phyloP scores from a whole-genome alignment of 371 early-diverging fungal genomes.

The Smittium culicis region DNA sequence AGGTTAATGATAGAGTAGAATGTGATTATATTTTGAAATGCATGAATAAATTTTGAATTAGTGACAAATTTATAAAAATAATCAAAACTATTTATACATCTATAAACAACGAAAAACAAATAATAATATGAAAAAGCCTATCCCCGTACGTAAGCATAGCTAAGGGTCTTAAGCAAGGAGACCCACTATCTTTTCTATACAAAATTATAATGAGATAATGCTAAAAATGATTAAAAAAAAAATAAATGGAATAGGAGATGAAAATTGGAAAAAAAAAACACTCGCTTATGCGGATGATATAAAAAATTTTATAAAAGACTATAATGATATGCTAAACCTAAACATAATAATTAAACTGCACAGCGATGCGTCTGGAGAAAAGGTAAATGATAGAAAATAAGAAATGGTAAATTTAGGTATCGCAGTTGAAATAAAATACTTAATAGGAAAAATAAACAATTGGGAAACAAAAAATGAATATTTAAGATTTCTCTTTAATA shows the following conservation, averaged over 20 bases:
- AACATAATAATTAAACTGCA: background rate
- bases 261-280: background rate
- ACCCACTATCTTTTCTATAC: constrained; percentile 13
- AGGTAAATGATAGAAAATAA: constrained; percentile 13
- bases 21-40: background rate
- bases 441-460: background rate
- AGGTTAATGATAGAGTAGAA: background rate
- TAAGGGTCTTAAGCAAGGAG: constrained; percentile 14
- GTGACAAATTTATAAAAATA: background rate
- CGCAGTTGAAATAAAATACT: background rate
- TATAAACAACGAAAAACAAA: too few species aligned
- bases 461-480: background rate
- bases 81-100: background rate
- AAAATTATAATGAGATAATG: constrained; percentile 14
- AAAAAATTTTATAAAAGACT: background rate
- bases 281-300: constrained; percentile 16
- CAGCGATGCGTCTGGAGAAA: constrained; percentile 6
- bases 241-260: background rate
- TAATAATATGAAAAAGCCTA: background rate
- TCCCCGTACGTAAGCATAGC: background rate
- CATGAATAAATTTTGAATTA: background rate
- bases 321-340: constrained; percentile 1
- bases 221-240: background rate
- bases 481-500: background rate
- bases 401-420: constrained; percentile 10